Base-by-base conservation (phyloP, 768 basidiomycete genomes). In the Hortiboletus campestris region DNA sequence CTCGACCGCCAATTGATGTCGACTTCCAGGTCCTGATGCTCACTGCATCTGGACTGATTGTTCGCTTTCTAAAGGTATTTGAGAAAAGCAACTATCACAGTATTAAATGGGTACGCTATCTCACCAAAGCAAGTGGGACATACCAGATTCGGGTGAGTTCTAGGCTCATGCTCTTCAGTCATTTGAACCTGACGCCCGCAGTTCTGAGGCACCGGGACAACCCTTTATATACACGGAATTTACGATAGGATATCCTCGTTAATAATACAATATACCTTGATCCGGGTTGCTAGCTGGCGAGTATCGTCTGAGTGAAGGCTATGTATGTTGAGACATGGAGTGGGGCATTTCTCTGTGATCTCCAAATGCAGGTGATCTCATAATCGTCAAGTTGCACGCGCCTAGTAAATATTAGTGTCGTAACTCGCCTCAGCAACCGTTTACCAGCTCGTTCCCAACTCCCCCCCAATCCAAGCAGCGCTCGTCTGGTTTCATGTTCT, bases 21-120 rank as follows among this genome's bases (percentile, higher is more conserved):
- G 97, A 99, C 72, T 99, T 99, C 75, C 94, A 95, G 75, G 97
- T 99, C 54, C 80, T 99, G 63, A 99, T 99, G 97, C 93, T 98
- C 73, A 98, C 97, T 0, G 82, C 97, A 12, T 98, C 96, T 12
- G 97, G 97, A 2, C 72, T 99, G 65, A 89, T 96, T 48, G 97
- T 99, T 41, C 84, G 96, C 50, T 99, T 98, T 81, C 75, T 99
- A 67, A 98, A 98, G 72, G 96, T 99, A 17, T 98, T 98, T 63
- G 97, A 98, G 78, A 97, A 93, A 80, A 84, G 82, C 69, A 91
- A 85, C 60, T 98, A 98, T 68, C 86, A 94, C 60, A 94, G 92
- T 62, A 85, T 97, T 56, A 96, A 96, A 72, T 96, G 94, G 94
- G 94, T 96, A 39, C 78, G 94, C 51, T 97, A 96, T 68, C 81